Base-by-base conservation (phyloP, 495 filamentous ascomycete species). In the Stereocaulon alpinum region DNA sequence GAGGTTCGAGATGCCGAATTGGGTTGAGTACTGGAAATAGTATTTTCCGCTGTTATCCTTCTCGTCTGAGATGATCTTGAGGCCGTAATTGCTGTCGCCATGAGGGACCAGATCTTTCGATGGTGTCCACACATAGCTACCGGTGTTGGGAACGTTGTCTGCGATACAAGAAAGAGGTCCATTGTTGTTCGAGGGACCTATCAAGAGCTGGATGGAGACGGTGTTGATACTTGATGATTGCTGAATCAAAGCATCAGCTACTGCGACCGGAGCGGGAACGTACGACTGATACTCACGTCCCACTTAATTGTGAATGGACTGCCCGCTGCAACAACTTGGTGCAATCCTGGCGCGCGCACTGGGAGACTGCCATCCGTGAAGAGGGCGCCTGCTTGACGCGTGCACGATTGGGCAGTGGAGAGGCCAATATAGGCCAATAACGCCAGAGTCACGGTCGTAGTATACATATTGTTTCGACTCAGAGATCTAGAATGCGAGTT, bases 21-120 rank as follows among this genome's bases (percentile, higher is more conserved):
- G 85, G 44, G 80, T 81, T 27, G 78, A 79, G 72, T 80, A 88
- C 69, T 88, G 85, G 76, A 82, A 88, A 64, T 76, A 67, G 64
- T 37, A 37, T 2, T 37, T 7, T 12, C 83, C 82, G 59, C 75
- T 80, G 11, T 69, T 71, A 67, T 85, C 82, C 40, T 76, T 80
- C 11, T 69, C 71, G 67, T 85, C 82, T 41, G 77, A 80, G 60
- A 87, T 83, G 62, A 88, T 69, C 63, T 86, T 76, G 58, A 87
- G 72, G 60, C 83, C 85, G 71, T 87, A 88, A 6, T 45, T 45
- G 71, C 84, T 72, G 63, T 75, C 77, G 55, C 63, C 64, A 51
- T 79, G 77, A 53, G 70, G 63, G 58, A 72, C 70, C 40, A 87
- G 77, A 47, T 60, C 60, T 47, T 74, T 67, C 40, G 71, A 55